Conservation (phyloP, 2,329 filamentous ascomycete species). For the Pezicula carpinea region DNA sequence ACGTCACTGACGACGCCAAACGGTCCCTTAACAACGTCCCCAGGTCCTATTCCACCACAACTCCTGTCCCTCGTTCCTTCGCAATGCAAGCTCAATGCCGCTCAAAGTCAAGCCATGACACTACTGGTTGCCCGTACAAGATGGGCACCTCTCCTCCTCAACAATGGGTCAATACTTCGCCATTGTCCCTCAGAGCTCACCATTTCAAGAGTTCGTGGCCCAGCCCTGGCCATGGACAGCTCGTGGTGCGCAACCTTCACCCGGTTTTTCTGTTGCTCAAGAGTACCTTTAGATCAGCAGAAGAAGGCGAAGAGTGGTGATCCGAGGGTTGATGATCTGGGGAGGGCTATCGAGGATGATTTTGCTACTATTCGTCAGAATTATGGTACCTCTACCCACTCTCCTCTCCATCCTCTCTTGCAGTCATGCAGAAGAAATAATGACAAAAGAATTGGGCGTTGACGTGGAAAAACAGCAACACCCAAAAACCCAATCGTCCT, state of each 20-base stretch:
- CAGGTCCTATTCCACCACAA: slow-evolving; percentile 11
- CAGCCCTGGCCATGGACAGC: no score
- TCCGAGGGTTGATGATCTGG: slow-evolving; percentile 45
- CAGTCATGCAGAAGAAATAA: no score
- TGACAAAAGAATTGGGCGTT: neutral
- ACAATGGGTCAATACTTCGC: no score
- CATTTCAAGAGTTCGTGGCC: no score
- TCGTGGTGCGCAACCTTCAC: neutral
- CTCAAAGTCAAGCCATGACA: slow-evolving; percentile 20
- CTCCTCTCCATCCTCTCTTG: neutral
- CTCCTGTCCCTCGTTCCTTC: slow-evolving; percentile 7
- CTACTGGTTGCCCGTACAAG: slow-evolving; percentile 19
- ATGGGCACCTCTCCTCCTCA: slow-evolving; percentile 14
- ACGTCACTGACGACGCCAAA: slow-evolving; percentile 24
- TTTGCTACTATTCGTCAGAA: slow-evolving; percentile 53
- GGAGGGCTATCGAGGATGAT: slow-evolving; percentile 52
- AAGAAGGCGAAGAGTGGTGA: slow-evolving; percentile 28
- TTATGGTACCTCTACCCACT: slow-evolving; percentile 42
- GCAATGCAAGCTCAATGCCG: slow-evolving; percentile 19
- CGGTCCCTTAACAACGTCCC: slow-evolving; percentile 7
- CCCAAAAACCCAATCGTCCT: slow-evolving; percentile 60
- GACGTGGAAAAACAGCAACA: slow-evolving; percentile 31
- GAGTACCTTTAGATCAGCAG: neutral
- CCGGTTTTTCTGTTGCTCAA: slow-evolving; percentile 1
- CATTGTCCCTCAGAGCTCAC: no score